Evolutionary conservation across 805 yeast genomes (phyloP), one percentile per base, ranked within the genome.

Genomic region (Metschnikowia lunata): DNA sequence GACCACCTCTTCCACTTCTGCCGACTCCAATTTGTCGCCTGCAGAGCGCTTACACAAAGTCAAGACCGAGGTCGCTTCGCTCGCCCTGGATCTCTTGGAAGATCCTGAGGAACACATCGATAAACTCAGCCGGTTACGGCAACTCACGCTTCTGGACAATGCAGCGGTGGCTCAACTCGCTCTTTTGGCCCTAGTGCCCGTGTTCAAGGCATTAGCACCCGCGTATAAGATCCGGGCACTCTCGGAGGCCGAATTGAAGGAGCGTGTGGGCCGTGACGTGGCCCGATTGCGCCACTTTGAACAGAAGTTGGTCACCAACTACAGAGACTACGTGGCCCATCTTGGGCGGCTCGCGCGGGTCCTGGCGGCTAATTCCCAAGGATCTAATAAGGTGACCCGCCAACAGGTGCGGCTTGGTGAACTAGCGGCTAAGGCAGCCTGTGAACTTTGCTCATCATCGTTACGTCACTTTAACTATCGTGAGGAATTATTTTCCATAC

Each of bases 71-170:
- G 78, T 93, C 34, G 96, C 98, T 0, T 80, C 77, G 14, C 63
- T 83, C 39, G 97, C 95, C 1, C 85, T 87, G 33, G 76, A 76
- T 34, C 66, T 91, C 30, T 80, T 80, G 56, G 95, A 89, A 60
- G 87, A 88, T 46, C 97, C 98, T 7, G 98, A 93, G 62, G 96
- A 88, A 57, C 78, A 90, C 56, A 72, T 84, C 7, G 59, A 76
- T 11, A 70, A 80, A 27, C 68, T 90, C 10, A 74, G 85, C 2
- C 78, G 90, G 59, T 71, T 86, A 39, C 69, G 86, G 42, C 79
- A 75, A 53, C 84, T 85, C 88, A 73, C 87, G 0, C 75, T 70
- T 45, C 83, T 93, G 1, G 76, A 75, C 52, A 82, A 84, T 52
- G 70, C 78, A 43, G 83, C 76, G 56, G 81, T 86, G 2, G 69